Base-by-base conservation (phyloP, 805 yeast genomes). In the Wickerhamiella australiensis region DNA sequence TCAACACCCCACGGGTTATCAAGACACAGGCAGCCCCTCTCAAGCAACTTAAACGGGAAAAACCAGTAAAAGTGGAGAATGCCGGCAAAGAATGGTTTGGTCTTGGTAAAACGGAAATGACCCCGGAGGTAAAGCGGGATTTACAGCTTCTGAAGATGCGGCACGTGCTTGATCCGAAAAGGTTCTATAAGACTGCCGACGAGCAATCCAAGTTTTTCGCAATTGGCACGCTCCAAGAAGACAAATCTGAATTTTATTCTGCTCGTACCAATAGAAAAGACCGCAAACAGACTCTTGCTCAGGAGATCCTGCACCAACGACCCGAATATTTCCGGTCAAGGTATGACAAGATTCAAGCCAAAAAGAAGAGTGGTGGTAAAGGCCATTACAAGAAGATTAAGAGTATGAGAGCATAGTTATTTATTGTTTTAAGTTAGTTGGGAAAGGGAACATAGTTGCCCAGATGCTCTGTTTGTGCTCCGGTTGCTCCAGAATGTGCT, bases 121-220 rank as follows among this genome's bases (percentile, higher is more conserved):
- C 94, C 8, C 78, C 81, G 1, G 73, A 74, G 25, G 62, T 84
- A 18, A 82, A 82, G 60, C 73, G 94, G 52, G 97, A 92, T 63
- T 62, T 92, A 57, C 70, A 78, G 59, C 67, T 92, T 13, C 71
- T 92, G 52, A 80, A 85, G 60, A 85, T 90, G 68, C 78, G 98
- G 66, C 82, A 83, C 50, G 95, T 87, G 8, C 72, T 92, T 54
- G 97, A 92, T 62, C 97, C 96, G 6, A 92, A 92, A 67, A 76
- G 96, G 58, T 95, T 86, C 66, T 92, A 92, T 67, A 86, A 85
- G 66, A 85, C 85, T 63, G 92, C 82, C 52, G 82, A 87, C 82
- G 58, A 58, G 27, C 72, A 74, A 6, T 90, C 94, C 42, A 85
- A 83, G 59, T 77, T 72, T 56, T 87, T 92, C 63, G 92, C 90